These are phyloP conservation scores for Cryptosporidium tyzzeri DNA, from an alignment of 169 alveolate species.

Conservation along the genomic window DNA sequence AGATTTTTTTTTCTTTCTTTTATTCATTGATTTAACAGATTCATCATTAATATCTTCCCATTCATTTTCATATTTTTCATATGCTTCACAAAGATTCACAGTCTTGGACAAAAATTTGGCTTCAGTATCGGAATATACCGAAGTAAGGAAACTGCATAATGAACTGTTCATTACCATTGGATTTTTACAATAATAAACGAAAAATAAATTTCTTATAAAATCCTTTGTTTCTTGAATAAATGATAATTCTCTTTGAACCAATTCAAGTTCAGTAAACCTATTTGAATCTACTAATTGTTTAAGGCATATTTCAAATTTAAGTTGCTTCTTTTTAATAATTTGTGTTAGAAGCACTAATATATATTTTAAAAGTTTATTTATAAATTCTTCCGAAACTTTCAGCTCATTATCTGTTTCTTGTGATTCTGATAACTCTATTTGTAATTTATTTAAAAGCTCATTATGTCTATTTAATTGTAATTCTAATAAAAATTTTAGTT, in stretches of 20 bases:
- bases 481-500: not conserved
- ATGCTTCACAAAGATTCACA: not conserved
- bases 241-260: not conserved
- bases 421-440: not conserved
- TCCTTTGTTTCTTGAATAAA: not conserved
- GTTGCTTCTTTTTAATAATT: not conserved
- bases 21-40: not conserved
- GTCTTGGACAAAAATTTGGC: not conserved
- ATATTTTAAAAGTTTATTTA: not conserved
- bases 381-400: not conserved
- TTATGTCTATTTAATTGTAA: not conserved
- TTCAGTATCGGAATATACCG: not conserved
- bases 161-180: not conserved
- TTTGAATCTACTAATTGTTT: not conserved
- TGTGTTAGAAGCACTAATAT: not conserved
- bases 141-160: not conserved
- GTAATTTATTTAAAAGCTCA: not conserved
- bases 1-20: not conserved
- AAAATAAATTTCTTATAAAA: not conserved
- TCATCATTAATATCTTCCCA: slow-evolving; percentile 1
- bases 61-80: not conserved
- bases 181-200: not conserved
- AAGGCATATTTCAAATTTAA: not conserved
- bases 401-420: not conserved
- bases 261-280: not conserved